phyloP scores from a whole-genome alignment of 768 basidiomycete genomes.

The Steccherinum ochraceum region DNA sequence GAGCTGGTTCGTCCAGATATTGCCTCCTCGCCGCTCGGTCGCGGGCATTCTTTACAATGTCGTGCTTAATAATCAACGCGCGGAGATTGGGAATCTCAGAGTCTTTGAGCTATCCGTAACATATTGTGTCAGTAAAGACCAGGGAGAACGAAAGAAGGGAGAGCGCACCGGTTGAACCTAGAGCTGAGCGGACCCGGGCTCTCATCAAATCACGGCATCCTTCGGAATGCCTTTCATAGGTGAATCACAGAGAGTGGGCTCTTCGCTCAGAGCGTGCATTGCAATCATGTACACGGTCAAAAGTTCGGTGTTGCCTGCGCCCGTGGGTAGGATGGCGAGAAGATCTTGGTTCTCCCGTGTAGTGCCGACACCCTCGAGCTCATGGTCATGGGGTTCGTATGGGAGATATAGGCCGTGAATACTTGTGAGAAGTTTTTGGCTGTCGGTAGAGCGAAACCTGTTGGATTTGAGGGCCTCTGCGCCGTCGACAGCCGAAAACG shows the following conservation, averaged over 20 bases:
- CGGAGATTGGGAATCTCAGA: neutral
- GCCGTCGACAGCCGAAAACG: neutral
- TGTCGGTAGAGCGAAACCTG: conserved; percentile 2
- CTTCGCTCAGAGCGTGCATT: conserved; percentile 11
- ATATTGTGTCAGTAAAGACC: neutral
- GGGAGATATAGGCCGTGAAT: neutral
- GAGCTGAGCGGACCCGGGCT: conserved; percentile 14
- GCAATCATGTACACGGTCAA: conserved; percentile 16
- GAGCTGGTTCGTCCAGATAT: conserved; percentile 8
- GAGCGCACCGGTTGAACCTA: conserved; percentile 16
- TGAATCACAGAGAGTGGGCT: conserved; percentile 9
- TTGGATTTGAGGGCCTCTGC: neutral
- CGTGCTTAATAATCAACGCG: neutral
- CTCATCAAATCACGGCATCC: conserved; percentile 20
- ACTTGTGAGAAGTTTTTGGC: neutral
- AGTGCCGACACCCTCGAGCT: conserved; percentile 21
- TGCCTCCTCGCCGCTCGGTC: neutral
- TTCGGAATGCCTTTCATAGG: conserved; percentile 4
- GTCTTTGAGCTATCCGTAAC: neutral
- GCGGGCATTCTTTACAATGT: neutral
- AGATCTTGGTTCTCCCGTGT: conserved; percentile 17
- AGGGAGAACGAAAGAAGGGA: neutral
- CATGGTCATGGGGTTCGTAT: conserved; percentile 18
- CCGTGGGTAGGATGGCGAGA: conserved; percentile 16
- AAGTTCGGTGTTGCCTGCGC: conserved; percentile 17